Percentiles rank a stretch among this genome's conserved stretches.
These are phyloP conservation scores for Hypholoma sublateritium DNA, from an alignment of 768 basidiomycete genomes.

Conservation along the genomic window DNA sequence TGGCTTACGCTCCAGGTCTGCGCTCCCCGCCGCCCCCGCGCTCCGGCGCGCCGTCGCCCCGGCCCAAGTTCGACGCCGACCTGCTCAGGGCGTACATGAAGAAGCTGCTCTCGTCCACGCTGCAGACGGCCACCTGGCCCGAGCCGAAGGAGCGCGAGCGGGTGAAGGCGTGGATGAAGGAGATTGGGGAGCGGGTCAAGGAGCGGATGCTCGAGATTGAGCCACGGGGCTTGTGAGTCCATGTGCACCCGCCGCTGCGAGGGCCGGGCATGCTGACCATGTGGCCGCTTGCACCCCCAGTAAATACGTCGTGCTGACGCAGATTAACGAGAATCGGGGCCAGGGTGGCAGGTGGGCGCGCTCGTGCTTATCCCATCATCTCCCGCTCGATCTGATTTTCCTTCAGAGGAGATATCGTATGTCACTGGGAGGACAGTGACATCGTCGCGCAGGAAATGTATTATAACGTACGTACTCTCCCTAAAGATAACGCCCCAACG, in stretches of 20 bases:
- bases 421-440: conserved; percentile 89
- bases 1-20: conserved; percentile 36
- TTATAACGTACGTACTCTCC: conserved; percentile 58
- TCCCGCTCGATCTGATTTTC: conserved; percentile 11
- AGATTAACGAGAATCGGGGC: conserved; percentile 80
- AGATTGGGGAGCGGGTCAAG: conserved; percentile 82
- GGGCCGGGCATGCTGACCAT: conserved; percentile 10
- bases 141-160: conserved; percentile 67
- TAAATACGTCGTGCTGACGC: conserved; percentile 86
- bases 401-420: conserved; percentile 73
- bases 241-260: conserved; percentile 1
- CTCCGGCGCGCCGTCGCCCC: conserved; percentile 58
- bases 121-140: conserved; percentile 67
- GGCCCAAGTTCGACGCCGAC: conserved; percentile 70
- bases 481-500: conserved; percentile 9
- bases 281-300: conserved; percentile 33
- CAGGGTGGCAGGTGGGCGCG: conserved; percentile 77
- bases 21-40: conserved; percentile 65
- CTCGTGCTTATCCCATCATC: conserved; percentile 8
- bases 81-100: conserved; percentile 78
- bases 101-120: conserved; percentile 70
- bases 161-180: conserved; percentile 76
- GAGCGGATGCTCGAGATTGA: conserved; percentile 85
- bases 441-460: conserved; percentile 76
- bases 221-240: conserved; percentile 76